Evolutionary conservation across 768 basidiomycete species (phyloP), one percentile per base, ranked within the genome.

Genomic region (Coprinopsis marcescibilis): DNA sequence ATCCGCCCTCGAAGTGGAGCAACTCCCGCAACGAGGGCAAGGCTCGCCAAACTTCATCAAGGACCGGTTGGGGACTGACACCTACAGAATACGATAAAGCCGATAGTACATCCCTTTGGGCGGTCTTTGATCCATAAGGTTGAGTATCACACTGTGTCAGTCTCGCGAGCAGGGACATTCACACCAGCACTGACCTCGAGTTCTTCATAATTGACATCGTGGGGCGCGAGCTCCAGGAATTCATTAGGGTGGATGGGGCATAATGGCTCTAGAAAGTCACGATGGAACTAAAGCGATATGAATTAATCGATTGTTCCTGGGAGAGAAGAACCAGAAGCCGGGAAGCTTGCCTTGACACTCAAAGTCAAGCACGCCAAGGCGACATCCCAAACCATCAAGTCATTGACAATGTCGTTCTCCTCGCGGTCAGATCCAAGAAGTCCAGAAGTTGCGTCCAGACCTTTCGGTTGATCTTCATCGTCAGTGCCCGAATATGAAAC

Each of bases 11-110:
- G 38, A 64, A 67, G 12, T 60, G 55, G 15, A 76, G 57, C 6
- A 76, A 63, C 19, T 59, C 53, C 2, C 72, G 74, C 13, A 85
- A 63, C 0, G 73, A 70, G 0, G 81, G 76, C 4, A 80, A 63
- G 5, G 77, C 76, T 23, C 57, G 47, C 78, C 78, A 82, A 1
- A 85, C 54, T 49, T 85, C 80, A 44, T 78, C 74, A 49, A 85
- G 52, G 19, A 82, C 57, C 0, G 73, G 73, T 26, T 80, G 78
- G 12, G 78, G 80, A 6, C 70, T 71, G 27, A 67, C 71, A 0
- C 78, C 78, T 2, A 85, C 59, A 17, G 60, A 56, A 58, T 73
- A 83, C 11, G 60, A 56, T 26, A 83, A 63, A 0, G 72, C 65
- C 0, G 58, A 57, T 13, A 85, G 61, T 24, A 84, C 57, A 37